These are phyloP conservation scores for Xerocomus amazonicus DNA, from an alignment of 1,284 basidiomycete species.

Conservation along the genomic window DNA sequence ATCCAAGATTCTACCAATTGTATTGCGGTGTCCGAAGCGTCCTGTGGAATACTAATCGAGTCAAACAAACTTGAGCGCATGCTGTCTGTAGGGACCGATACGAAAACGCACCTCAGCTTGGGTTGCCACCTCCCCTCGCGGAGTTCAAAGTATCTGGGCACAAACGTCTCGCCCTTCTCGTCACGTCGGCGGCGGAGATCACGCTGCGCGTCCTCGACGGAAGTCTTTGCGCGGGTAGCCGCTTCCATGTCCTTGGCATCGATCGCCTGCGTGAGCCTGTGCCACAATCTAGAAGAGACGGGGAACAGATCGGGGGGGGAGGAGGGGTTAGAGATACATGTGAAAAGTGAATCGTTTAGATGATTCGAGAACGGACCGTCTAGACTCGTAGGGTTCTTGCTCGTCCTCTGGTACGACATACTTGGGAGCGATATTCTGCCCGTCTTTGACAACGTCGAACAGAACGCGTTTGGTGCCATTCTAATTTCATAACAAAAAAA, in stretches of 20 bases:
- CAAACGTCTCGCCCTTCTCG: slow-evolving; percentile 60
- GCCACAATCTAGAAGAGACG: slow-evolving; percentile 67
- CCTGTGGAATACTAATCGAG: slow-evolving; percentile 52
- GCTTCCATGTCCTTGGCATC: slow-evolving; percentile 87
- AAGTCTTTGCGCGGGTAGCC: slow-evolving; percentile 87
- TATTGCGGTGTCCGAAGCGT: slow-evolving; percentile 59
- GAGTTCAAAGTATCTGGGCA: slow-evolving; percentile 80
- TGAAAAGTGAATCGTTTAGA: too few relatives aligned
- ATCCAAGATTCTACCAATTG: slow-evolving; percentile 60
- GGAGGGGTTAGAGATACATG: neutral
- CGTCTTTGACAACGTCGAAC: slow-evolving; percentile 81
- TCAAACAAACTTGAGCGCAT: neutral
- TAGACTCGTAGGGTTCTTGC: slow-evolving; percentile 90
- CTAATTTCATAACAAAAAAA: slow-evolving; percentile 34
- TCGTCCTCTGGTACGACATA: slow-evolving; percentile 80
- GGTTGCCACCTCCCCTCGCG: slow-evolving; percentile 79
- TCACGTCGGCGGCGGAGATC: slow-evolving; percentile 78
- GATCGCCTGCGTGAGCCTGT: slow-evolving; percentile 85
- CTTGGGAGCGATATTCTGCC: slow-evolving; percentile 75
- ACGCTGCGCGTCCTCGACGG: slow-evolving; percentile 91
- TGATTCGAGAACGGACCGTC: slow-evolving; percentile 48
- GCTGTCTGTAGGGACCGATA: neutral
- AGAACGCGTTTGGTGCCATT: slow-evolving; percentile 70
- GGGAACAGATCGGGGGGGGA: too few relatives aligned
- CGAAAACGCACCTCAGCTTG: slow-evolving; percentile 61